A percentile compares a stretch with the other conserved stretches of the same genome.
phyloP scores from a whole-genome alignment of 345 rosid species.

The Eutrema heterophyllum region DNA sequence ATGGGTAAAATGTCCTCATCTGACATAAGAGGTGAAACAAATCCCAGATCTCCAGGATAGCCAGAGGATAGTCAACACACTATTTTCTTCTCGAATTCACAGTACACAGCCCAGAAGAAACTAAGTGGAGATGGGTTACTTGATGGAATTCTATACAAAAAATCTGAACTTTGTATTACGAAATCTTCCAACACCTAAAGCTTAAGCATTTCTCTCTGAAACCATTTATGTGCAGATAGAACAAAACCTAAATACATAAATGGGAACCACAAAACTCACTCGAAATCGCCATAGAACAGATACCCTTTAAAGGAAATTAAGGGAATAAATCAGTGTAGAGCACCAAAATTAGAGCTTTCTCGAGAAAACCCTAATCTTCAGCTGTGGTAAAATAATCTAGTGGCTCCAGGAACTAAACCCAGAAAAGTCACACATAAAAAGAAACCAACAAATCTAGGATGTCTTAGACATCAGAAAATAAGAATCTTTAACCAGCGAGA shows the following conservation, averaged over 20 bases:
- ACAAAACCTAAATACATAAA: conserved; percentile 15
- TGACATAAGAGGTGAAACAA: conserved; percentile 82
- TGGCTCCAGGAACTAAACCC: conserved; percentile 37
- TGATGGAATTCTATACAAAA: conserved; percentile 23
- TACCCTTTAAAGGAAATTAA: conserved; percentile 5
- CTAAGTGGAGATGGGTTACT: not conserved
- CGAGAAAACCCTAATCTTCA: conserved; percentile 15
- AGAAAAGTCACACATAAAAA: conserved; percentile 6
- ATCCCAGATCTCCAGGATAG: conserved; percentile 97
- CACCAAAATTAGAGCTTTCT: conserved; percentile 21
- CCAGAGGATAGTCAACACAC: conserved; percentile 33
- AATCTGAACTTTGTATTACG: conserved; percentile 23
- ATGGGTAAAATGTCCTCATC: conserved; percentile 79
- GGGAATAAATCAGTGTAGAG: not conserved
- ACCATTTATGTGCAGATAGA: conserved; percentile 25
- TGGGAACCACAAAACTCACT: conserved; percentile 13
- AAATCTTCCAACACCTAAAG: conserved; percentile 33
- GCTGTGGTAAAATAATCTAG: conserved; percentile 12
- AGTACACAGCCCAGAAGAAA: conserved; percentile 11
- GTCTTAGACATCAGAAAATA: conserved; percentile 3
- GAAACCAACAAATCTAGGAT: conserved; percentile 20
- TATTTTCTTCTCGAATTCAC: conserved; percentile 23
- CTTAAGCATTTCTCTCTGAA: conserved; percentile 26
- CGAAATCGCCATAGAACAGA: conserved; percentile 11
- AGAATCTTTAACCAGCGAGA: conserved; percentile 4